These are phyloP conservation scores for Monilinia laxa DNA, from an alignment of 2,329 filamentous ascomycete species.

Conservation along the genomic window DNA sequence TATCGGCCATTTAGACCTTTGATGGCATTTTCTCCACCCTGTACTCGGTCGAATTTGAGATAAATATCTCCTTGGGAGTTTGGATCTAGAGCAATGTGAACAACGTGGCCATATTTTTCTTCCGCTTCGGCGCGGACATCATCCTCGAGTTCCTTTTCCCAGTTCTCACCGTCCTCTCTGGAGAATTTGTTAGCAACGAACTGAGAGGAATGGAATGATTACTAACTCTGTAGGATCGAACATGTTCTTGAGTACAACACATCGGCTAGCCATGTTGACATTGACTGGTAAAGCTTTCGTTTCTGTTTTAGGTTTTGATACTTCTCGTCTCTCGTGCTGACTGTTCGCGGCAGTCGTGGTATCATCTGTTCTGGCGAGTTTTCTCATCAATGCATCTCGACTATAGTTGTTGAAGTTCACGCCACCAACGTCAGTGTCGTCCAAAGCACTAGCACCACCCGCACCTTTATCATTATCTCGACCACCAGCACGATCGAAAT, in stretches of 20 bases:
- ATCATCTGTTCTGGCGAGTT: constrained; percentile 95
- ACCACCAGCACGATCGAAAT: constrained; percentile 87
- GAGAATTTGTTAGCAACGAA: constrained; percentile 40
- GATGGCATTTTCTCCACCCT: constrained; percentile 95
- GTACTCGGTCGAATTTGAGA: constrained; percentile 94
- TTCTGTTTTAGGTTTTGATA: constrained; percentile 76
- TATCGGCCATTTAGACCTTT: constrained; percentile 96
- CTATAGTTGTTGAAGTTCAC: constrained; percentile 99
- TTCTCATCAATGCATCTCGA: constrained; percentile 97
- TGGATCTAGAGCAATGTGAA: constrained; percentile 92
- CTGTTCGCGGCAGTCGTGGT: constrained; percentile 55
- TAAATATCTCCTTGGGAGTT: constrained; percentile 96
- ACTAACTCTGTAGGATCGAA: constrained; percentile 90
- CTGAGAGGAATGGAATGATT: too few species aligned
- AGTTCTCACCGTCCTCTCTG: constrained; percentile 81
- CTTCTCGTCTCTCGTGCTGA: constrained; percentile 62
- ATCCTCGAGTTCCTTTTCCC: constrained; percentile 91
- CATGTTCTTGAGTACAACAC: constrained; percentile 92
- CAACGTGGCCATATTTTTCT: constrained; percentile 92
- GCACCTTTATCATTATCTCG: constrained; percentile 85
- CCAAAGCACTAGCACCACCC: constrained; percentile 87
- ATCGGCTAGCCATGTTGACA: constrained; percentile 89
- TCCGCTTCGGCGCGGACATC: constrained; percentile 93
- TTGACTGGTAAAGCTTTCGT: constrained; percentile 76
- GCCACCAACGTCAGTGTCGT: constrained; percentile 95